A percentile compares a stretch with the other conserved stretches of the same genome.
phyloP scores from a whole-genome alignment of 768 basidiomycete species.

The Pleurotus eryngii region DNA sequence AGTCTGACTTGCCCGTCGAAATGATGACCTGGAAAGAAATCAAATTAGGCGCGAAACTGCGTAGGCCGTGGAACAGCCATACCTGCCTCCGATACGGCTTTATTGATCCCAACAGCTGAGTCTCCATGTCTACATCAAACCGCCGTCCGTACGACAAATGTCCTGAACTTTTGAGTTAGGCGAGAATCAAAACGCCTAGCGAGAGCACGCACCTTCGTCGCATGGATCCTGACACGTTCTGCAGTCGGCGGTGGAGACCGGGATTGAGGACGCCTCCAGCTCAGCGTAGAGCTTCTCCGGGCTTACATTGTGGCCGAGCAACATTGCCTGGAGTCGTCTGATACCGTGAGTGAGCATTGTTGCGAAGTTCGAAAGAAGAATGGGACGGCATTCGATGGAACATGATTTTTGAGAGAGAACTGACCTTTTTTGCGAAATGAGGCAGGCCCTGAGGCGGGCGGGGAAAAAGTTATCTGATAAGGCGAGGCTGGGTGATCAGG shows the following conservation, averaged over 20 bases:
- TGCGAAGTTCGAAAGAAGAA: neutral
- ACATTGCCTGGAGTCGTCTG: slow-evolving; percentile 36
- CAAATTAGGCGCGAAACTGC: neutral
- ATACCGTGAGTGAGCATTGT: slow-evolving; percentile 3
- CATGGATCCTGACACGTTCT: slow-evolving; percentile 75
- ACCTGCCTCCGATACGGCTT: slow-evolving; percentile 85
- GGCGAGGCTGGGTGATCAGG: slow-evolving; percentile 10
- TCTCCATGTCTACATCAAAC: slow-evolving; percentile 77
- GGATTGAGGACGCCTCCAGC: slow-evolving; percentile 57
- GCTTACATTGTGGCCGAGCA: slow-evolving; percentile 36
- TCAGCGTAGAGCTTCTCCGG: slow-evolving; percentile 40
- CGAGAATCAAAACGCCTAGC: slow-evolving; percentile 14
- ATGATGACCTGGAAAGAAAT: slow-evolving; percentile 62
- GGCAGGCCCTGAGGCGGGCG: slow-evolving; percentile 6
- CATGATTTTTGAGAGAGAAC: slow-evolving; percentile 4
- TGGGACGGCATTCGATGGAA: slow-evolving; percentile 4
- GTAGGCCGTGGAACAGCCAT: slow-evolving; percentile 8
- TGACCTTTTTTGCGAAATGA: slow-evolving; percentile 7
- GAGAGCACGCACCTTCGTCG: slow-evolving; percentile 49
- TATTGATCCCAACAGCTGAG: slow-evolving; percentile 80
- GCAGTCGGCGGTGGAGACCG: slow-evolving; percentile 67
- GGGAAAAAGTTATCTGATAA: slow-evolving; percentile 25
- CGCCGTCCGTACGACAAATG: slow-evolving; percentile 72
- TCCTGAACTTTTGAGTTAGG: slow-evolving; percentile 40
- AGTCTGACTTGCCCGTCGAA: slow-evolving; percentile 87